These are phyloP conservation scores for Crithidia fasciculata DNA, from an alignment of 208 protist genomes.

Conservation along the genomic window DNA sequence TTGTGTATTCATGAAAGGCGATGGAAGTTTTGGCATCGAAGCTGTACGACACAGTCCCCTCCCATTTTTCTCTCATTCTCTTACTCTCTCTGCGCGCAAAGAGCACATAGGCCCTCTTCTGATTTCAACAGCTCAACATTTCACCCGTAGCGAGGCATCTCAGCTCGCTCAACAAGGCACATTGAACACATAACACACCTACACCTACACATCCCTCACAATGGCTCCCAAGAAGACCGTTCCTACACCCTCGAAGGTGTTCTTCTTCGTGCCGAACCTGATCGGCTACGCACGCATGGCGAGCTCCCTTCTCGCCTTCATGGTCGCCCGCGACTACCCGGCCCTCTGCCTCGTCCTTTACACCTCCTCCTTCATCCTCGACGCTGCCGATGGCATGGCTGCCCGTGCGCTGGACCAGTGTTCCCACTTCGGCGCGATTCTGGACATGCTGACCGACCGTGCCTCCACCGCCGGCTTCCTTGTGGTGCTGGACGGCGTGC, in stretches of 20 bases:
- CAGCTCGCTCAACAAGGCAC: too few relatives aligned
- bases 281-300: slow-evolving; percentile 91
- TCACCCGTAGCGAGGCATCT: too few relatives aligned
- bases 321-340: slow-evolving; percentile 69
- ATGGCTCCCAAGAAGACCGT: slow-evolving; percentile 21
- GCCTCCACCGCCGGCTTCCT: slow-evolving; percentile 89
- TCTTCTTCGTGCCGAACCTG: slow-evolving; percentile 91
- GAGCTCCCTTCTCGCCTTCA: slow-evolving; percentile 73
- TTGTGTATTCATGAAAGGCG: too few relatives aligned
- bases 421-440: slow-evolving; percentile 92
- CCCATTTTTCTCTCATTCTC: too few relatives aligned
- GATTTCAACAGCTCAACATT: background rate
- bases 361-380: slow-evolving; percentile 82
- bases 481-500: slow-evolving; percentile 83
- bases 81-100: too few relatives aligned
- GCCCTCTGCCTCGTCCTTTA: slow-evolving; percentile 82
- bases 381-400: slow-evolving; percentile 91
- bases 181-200: background rate
- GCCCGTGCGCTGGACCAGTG: slow-evolving; percentile 89
- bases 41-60: too few relatives aligned
- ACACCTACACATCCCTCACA: slow-evolving; percentile 11
- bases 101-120: background rate
- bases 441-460: slow-evolving; percentile 96
- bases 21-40: too few relatives aligned
- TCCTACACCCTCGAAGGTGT: slow-evolving; percentile 36